A percentile compares a stretch with the other conserved stretches of the same genome.
Conservation (phyloP, 164 flowering plant species). For the Malania oleifera region DNA sequence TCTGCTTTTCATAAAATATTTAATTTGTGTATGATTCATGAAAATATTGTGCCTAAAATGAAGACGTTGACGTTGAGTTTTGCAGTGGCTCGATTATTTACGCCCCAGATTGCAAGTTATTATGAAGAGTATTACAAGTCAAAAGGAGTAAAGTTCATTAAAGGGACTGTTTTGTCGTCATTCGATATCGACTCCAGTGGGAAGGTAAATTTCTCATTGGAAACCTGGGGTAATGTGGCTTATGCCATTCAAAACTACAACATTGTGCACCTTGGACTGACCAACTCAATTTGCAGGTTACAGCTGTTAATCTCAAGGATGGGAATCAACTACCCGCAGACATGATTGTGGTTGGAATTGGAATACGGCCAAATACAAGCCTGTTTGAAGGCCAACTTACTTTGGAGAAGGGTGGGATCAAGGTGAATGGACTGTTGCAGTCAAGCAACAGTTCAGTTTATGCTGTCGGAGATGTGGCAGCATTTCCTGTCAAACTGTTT, state of each 20-base stretch:
- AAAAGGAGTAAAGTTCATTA: conserved; percentile 84
- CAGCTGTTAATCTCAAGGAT: conserved; percentile 75
- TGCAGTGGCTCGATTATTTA: conserved; percentile 90
- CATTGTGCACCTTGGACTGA: not conserved
- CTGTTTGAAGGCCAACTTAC: conserved; percentile 87
- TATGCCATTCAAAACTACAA: too few relatives aligned
- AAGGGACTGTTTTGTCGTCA: conserved; percentile 86
- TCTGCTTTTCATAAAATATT: too few relatives aligned
- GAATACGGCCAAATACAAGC: conserved; percentile 90
- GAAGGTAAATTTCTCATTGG: conserved; percentile 41
- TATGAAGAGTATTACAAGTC: conserved; percentile 84
- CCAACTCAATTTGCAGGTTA: conserved; percentile 43
- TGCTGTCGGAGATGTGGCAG: conserved; percentile 95
- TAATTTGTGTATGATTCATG: too few relatives aligned
- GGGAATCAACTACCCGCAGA: conserved; percentile 70
- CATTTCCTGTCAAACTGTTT: conserved; percentile 78
- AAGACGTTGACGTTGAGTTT: too few relatives aligned
- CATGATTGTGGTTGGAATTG: conserved; percentile 93
- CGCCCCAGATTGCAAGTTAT: conserved; percentile 72
- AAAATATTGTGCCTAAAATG: too few relatives aligned
- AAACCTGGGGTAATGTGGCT: too few relatives aligned
- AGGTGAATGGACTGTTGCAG: conserved; percentile 77
- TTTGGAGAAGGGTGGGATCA: conserved; percentile 93
- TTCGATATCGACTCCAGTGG: conserved; percentile 69
- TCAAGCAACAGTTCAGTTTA: conserved; percentile 84